These are phyloP conservation scores for Elasticomyces elasticus DNA, from an alignment of 495 filamentous ascomycete genomes.

Conservation along the genomic window DNA sequence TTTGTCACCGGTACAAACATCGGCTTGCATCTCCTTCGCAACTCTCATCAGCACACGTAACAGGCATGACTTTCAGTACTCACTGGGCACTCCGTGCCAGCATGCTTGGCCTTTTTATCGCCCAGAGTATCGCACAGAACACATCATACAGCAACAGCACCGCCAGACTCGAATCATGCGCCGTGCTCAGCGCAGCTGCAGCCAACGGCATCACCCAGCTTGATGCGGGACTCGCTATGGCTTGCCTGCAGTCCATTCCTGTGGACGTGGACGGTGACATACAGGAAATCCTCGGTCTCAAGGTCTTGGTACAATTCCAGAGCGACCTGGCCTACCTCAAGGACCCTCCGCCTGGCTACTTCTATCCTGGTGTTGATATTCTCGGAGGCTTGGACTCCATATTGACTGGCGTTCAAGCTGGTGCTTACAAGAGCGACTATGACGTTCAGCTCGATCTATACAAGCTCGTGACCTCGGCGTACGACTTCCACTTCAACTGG, in stretches of 20 bases:
- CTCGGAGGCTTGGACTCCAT: conserved; percentile 33
- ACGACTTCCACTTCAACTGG: conserved; percentile 43
- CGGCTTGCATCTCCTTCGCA: too few relatives aligned
- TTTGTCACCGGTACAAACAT: too few relatives aligned
- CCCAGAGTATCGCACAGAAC: background rate
- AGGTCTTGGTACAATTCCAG: conserved; percentile 22
- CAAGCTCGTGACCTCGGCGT: conserved; percentile 34
- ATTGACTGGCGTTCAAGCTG: conserved; percentile 5
- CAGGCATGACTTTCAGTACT: background rate
- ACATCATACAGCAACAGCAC: background rate
- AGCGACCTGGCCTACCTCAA: conserved; percentile 37
- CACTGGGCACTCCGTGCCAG: background rate
- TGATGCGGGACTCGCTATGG: background rate
- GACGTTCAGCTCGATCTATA: conserved; percentile 41
- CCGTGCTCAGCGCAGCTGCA: background rate
- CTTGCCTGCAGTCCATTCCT: conserved; percentile 10
- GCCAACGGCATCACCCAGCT: background rate
- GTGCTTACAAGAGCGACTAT: conserved; percentile 38
- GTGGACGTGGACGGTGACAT: background rate
- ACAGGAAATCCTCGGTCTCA: background rate
- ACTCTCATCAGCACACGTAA: too few relatives aligned
- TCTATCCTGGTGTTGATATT: conserved; percentile 34
- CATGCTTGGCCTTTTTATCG: background rate
- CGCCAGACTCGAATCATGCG: background rate
- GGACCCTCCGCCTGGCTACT: conserved; percentile 34